Evolutionary conservation across 805 yeast species (phyloP).

Genomic region (Metschnikowia dekortorum): DNA sequence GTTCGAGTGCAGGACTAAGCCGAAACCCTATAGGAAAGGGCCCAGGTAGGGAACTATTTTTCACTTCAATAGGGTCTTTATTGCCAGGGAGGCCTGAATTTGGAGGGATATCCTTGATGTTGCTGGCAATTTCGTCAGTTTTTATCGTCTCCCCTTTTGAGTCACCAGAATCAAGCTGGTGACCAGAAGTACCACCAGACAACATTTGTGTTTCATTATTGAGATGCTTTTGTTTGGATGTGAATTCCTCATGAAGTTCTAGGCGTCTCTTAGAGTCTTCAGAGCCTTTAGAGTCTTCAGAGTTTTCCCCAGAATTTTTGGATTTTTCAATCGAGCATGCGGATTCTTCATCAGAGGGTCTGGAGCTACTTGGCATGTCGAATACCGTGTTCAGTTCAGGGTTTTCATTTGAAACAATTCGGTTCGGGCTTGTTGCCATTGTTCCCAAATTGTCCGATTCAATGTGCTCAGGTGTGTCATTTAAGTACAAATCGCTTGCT

Average conservation of each 20-base stretch:
- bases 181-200: no score
- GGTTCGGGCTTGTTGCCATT: neutral
- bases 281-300: neutral
- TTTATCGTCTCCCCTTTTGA: neutral
- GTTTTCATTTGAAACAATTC: neutral
- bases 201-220: no score
- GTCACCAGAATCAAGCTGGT: no score
- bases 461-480: neutral
- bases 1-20: conserved; percentile 8
- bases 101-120: neutral
- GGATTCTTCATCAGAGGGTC: no score
- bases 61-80: neutral
- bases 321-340: neutral
- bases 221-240: no score
- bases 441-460: neutral
- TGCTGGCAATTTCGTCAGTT: neutral
- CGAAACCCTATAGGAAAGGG: conserved; percentile 9
- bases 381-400: neutral
- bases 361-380: no score
- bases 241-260: no score
- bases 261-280: neutral
- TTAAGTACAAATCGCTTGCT: neutral
- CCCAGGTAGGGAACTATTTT: neutral
- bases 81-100: neutral
- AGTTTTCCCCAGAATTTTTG: neutral